Base-by-base conservation (phyloP, 345 rosid genomes). In the Citrus trifoliata region DNA sequence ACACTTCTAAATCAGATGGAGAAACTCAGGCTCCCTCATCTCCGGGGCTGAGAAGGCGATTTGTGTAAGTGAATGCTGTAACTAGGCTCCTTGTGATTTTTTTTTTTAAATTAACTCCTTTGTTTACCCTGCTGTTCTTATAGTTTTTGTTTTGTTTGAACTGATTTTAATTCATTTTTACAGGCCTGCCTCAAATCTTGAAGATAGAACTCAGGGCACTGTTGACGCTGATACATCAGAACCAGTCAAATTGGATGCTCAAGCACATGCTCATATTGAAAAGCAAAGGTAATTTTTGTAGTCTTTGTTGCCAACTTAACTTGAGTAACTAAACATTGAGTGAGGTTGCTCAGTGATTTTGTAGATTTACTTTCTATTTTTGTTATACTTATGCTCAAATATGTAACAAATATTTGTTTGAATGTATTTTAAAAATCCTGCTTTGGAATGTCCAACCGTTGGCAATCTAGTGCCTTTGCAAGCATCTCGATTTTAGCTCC, bases 21-120 rank as follows among this genome's bases (percentile, higher is more conserved):
- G 92, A 88, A 77, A 78, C 70, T 56, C 85, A 78, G 1, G 71
- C 73, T 37, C 88, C 95, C 25, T 83, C 91, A 62, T 88, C 90
- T 63, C 93, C 91, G 12, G 92, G 90, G 76, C 79, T 95, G 86
- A 87, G 98, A 88, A 90, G 95, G 89, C 89, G 98, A 90, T 75
- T 82, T 19, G 88, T 89, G 98, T 93, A 78, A 86, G 93, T 81
- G n/a, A 37, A 76, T 72, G 21, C 38, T 80, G 28, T 30, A 48
- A 21, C 42, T 48, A 56, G 72, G 24, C 66, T 42, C 56, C 32
- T 3, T 64, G 24, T 73, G 53, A 27, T 77, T 64, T 62, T 30
- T 48, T 5, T 46, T 42, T 46, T 46, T 0, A 3, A 3, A 53
- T 64, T 70, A 59, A 73, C 69, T 75, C 62, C 21, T 53, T 4